Percentiles rank a stretch among this genome's conserved stretches.
phyloP scores from a whole-genome alignment of 306 rosid genomes.

The Astragalus glycyphyllos region DNA sequence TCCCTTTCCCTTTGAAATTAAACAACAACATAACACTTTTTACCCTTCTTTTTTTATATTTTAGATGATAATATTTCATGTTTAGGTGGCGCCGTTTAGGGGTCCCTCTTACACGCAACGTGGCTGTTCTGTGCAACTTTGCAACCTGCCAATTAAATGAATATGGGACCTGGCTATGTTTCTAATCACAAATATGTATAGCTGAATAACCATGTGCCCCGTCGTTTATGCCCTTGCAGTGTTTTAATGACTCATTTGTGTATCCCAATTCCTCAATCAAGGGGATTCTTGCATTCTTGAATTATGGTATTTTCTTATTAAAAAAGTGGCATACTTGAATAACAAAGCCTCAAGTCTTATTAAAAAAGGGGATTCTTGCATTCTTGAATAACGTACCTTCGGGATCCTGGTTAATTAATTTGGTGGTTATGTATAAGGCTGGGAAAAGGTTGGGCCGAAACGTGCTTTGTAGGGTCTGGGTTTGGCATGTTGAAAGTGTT shows the following conservation, averaged over 20 bases:
- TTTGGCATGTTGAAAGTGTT: too few relatives aligned
- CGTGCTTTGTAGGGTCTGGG: too few relatives aligned
- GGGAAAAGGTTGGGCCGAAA: too few relatives aligned
- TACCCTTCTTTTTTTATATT: neutral
- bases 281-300: constrained; percentile 1
- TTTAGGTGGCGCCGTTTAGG: constrained; percentile 39
- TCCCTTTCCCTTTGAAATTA: constrained; percentile 42
- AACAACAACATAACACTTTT: constrained; percentile 4
- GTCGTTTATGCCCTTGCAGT: neutral
- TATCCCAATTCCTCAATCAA: constrained; percentile 16
- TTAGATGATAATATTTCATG: constrained; percentile 13
- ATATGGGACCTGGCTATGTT: constrained; percentile 14
- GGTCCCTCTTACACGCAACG: constrained; percentile 37
- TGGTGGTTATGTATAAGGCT: neutral
- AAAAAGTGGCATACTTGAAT: too few relatives aligned
- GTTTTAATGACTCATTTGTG: constrained; percentile 15
- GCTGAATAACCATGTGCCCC: constrained; percentile 5
- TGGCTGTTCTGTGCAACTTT: constrained; percentile 16
- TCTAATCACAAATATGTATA: constrained; percentile 8
- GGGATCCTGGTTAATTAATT: too few relatives aligned
- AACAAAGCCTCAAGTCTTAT: too few relatives aligned
- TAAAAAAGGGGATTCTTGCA: constrained; percentile 14
- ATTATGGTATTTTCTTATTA: neutral
- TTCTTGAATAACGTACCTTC: neutral
- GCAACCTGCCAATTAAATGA: neutral